Evolutionary conservation across 257 asterid genomes (phyloP).

Genomic region (Rauvolfia tetraphylla): DNA sequence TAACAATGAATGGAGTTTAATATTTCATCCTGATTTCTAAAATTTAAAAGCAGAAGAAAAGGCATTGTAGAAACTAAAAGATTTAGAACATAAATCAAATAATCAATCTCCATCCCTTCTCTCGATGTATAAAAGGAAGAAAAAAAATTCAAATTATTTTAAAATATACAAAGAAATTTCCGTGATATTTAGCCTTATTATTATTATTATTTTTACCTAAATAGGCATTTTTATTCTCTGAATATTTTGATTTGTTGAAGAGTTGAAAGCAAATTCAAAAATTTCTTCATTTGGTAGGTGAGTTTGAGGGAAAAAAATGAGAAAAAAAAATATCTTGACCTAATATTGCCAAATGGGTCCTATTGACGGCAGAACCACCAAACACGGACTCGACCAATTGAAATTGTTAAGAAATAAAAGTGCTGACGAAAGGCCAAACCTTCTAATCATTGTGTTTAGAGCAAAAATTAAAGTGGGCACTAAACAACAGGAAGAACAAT

Average conservation of each 20-base stretch:
- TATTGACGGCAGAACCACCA: not conserved
- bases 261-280: not conserved
- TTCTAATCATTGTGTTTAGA: not conserved
- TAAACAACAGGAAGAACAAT: not conserved
- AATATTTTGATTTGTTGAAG: not conserved
- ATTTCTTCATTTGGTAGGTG: not conserved
- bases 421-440: not conserved
- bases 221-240: not conserved
- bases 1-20: no score
- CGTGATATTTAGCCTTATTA: not conserved
- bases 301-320: not conserved
- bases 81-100: no score
- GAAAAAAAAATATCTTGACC: not conserved
- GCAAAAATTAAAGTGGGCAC: not conserved
- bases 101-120: no score
- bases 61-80: no score
- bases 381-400: not conserved
- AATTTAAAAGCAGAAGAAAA: no score
- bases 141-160: no score
- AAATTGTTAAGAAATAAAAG: not conserved
- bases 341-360: not conserved
- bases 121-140: no score
- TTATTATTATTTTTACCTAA: not conserved
- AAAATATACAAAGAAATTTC: not conserved
- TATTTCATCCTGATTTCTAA: no score